phyloP scores from a whole-genome alignment of 2,329 filamentous ascomycete species.

The Talaromyces sp. region DNA sequence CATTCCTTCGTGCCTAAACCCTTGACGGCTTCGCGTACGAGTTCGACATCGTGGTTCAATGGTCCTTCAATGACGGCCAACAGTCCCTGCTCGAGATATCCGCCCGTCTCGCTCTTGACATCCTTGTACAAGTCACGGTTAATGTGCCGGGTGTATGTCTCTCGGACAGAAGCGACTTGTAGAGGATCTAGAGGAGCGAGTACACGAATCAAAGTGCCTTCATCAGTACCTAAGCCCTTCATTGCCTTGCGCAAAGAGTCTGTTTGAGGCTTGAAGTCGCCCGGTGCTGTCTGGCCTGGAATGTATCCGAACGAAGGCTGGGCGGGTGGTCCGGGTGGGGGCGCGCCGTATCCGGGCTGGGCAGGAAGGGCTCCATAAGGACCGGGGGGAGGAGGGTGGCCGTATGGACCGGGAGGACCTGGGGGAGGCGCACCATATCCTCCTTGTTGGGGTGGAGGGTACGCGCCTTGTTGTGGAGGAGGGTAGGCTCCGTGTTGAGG shows the following conservation, averaged over 20 bases:
- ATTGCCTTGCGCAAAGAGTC: conserved; percentile 75
- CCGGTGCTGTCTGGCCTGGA: conserved; percentile 64
- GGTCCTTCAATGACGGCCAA: conserved; percentile 76
- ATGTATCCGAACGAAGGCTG: conserved; percentile 73
- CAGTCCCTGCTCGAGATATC: conserved; percentile 72
- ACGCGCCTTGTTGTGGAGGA: conserved; percentile 27
- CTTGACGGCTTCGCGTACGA: conserved; percentile 68
- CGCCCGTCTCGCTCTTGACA: conserved; percentile 72
- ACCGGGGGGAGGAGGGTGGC: conserved; percentile 25
- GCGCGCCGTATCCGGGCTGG: conserved; percentile 28
- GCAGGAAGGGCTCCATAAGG: conserved; percentile 30
- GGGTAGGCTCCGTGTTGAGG: conserved; percentile 29
- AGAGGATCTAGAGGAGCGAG: conserved; percentile 73
- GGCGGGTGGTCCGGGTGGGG: conserved; percentile 51
- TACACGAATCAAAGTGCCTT: conserved; percentile 69
- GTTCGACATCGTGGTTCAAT: conserved; percentile 70
- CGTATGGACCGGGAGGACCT: conserved; percentile 23
- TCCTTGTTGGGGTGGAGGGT: conserved; percentile 23
- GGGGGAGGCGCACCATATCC: conserved; percentile 28
- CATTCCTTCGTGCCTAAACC: conserved; percentile 83
- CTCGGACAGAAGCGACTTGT: conserved; percentile 68
- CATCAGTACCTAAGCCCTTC: conserved; percentile 92
- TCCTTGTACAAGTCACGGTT: conserved; percentile 70
- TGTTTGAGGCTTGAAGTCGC: conserved; percentile 67
- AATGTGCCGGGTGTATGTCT: conserved; percentile 65